phyloP scores from a whole-genome alignment of 1,284 basidiomycete species.

The Heterobasidion occidentale region DNA sequence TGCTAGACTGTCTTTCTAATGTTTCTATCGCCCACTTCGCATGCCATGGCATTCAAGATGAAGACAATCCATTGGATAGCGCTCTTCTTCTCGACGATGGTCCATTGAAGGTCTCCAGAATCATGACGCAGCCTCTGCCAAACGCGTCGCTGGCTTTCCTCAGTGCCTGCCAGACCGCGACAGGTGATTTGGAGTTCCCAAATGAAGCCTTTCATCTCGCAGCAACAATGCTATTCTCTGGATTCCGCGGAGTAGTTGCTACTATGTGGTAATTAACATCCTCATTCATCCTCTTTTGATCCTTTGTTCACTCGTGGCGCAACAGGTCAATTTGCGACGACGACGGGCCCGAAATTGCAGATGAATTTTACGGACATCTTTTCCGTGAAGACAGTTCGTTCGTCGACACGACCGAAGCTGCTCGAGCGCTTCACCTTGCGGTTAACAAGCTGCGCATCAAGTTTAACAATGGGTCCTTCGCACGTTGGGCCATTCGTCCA shows the following conservation, averaged over 20 bases:
- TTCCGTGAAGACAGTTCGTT: not conserved
- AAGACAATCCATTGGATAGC: not conserved
- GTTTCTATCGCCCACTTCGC: slow-evolving; percentile 1
- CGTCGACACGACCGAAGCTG: not conserved
- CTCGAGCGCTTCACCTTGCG: slow-evolving; percentile 3
- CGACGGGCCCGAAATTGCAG: slow-evolving; percentile 11
- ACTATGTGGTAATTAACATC: slow-evolving; percentile 16
- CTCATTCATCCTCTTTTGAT: slow-evolving; percentile 6
- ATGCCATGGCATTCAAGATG: slow-evolving; percentile 1
- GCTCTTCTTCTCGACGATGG: not conserved
- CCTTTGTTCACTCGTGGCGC: not conserved
- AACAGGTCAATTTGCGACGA: slow-evolving; percentile 6
- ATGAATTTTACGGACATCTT: slow-evolving; percentile 2
- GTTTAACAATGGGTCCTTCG: not conserved
- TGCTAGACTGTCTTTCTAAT: not conserved
- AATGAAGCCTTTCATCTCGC: slow-evolving; percentile 13
- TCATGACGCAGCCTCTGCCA: not conserved
- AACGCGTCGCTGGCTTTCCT: not conserved
- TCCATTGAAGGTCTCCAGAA: not conserved
- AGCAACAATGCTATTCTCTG: slow-evolving; percentile 17
- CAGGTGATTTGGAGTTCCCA: not conserved
- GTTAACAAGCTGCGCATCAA: not conserved
- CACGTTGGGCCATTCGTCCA: slow-evolving; percentile 1
- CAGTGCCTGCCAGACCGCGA: slow-evolving; percentile 3
- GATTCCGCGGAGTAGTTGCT: slow-evolving; percentile 14